A percentile compares a stretch with the other conserved stretches of the same genome.
phyloP scores from a whole-genome alignment of 2,329 filamentous ascomycete genomes.

The Ustulina deusta region DNA sequence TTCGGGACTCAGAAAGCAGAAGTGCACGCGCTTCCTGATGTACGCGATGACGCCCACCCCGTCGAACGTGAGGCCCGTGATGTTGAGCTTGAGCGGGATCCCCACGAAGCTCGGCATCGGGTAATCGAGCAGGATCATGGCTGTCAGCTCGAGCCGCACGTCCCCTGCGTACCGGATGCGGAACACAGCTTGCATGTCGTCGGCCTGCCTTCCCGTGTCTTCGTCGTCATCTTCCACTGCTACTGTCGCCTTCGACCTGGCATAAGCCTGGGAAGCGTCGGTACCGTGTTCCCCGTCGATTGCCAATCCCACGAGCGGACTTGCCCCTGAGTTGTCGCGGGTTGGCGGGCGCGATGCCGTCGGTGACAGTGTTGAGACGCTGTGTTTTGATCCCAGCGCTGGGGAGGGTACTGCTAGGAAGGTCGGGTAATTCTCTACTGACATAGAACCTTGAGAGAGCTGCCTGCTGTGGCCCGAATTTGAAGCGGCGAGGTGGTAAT shows the following conservation, averaged over 20 bases:
- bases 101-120: conserved; percentile 98
- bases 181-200: conserved; percentile 93
- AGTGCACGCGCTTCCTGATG: conserved; percentile 88
- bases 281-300: conserved; percentile 41
- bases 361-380: conserved; percentile 71
- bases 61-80: conserved; percentile 94
- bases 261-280: conserved; percentile 15
- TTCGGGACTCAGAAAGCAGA: conserved; percentile 93
- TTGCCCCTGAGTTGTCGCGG: conserved; percentile 55
- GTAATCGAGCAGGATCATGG: conserved; percentile 96
- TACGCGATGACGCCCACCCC: conserved; percentile 92
- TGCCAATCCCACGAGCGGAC: conserved; percentile 30
- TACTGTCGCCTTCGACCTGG: conserved; percentile 17
- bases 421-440: conserved; percentile 56
- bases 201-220: conserved; percentile 62
- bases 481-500: conserved; percentile 38
- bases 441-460: conserved; percentile 61
- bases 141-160: conserved; percentile 87
- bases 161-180: conserved; percentile 91
- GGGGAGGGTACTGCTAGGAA: conserved; percentile 54
- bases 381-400: conserved; percentile 67
- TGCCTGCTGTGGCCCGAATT: conserved; percentile 57
- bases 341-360: conserved; percentile 70
- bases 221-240: conserved; percentile 30
- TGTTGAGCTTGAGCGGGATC: conserved; percentile 92